Evolutionary conservation across 2,329 filamentous ascomycete species (phyloP).

Genomic region (Penicillium brasilianum): DNA sequence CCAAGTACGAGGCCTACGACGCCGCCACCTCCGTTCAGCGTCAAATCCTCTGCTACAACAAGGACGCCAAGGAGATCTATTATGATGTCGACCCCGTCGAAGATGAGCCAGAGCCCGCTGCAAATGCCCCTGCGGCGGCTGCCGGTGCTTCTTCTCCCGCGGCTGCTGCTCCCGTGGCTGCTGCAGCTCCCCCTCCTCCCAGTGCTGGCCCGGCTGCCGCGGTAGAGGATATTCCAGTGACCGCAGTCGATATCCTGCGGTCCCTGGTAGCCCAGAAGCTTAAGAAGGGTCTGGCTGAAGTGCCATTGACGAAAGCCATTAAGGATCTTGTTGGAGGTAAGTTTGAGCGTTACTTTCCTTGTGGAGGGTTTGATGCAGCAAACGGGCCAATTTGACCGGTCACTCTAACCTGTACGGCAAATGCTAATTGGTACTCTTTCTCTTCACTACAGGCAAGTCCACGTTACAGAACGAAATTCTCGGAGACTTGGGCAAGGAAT

Average conservation of each 20-base stretch:
- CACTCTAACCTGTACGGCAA: neutral
- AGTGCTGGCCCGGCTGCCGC: conserved; percentile 84
- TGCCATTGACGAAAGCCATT: conserved; percentile 94
- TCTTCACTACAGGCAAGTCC: conserved; percentile 77
- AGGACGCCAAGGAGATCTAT: conserved; percentile 99
- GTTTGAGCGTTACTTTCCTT: too few species aligned
- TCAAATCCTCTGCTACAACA: conserved; percentile 99
- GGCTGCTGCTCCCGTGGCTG: conserved; percentile 52
- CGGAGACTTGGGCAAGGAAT: conserved; percentile 96
- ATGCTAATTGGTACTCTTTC: conserved; percentile 4
- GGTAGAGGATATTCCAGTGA: conserved; percentile 83
- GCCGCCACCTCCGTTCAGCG: conserved; percentile 94
- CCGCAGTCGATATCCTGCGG: conserved; percentile 87
- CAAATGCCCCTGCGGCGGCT: conserved; percentile 53
- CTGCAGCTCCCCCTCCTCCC: conserved; percentile 63
- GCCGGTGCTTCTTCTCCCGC: conserved; percentile 47
- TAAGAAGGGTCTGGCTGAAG: conserved; percentile 88
- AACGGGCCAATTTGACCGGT: neutral
- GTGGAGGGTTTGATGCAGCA: too few species aligned
- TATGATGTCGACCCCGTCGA: conserved; percentile 96
- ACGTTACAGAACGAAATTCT: conserved; percentile 98
- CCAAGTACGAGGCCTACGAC: conserved; percentile 98
- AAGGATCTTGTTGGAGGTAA: conserved; percentile 96
- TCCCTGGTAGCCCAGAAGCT: conserved; percentile 94
- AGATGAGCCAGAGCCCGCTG: conserved; percentile 75